Evolutionary conservation across 148 eudicot species (phyloP).

Genomic region (Amaranthus palmeri): DNA sequence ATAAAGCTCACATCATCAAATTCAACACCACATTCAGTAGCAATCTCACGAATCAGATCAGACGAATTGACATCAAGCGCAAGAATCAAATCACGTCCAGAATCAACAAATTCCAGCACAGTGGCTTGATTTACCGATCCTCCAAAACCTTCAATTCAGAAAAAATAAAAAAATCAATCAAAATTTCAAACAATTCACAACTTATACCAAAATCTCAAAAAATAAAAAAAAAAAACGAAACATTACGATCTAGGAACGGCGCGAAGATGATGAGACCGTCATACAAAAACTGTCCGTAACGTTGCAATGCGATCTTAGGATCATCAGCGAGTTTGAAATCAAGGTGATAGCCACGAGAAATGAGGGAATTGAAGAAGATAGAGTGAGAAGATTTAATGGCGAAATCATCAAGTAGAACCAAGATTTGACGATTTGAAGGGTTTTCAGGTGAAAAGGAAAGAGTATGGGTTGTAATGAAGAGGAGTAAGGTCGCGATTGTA

Average conservation of each 20-base stretch:
- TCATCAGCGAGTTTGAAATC: slow-evolving; percentile 59
- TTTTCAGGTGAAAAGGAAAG: slow-evolving; percentile 39
- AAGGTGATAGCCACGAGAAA: slow-evolving; percentile 42
- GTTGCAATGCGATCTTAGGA: slow-evolving; percentile 35
- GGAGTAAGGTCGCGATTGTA: slow-evolving; percentile 26
- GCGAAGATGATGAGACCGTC: slow-evolving; percentile 51
- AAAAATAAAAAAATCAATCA: too few species aligned
- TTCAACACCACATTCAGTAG: slow-evolving; percentile 68
- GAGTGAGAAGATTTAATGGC: slow-evolving; percentile 49
- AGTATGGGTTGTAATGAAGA: slow-evolving; percentile 23
- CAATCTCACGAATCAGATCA: slow-evolving; percentile 66
- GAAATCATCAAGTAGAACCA: slow-evolving; percentile 48
- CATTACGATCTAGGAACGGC: slow-evolving; percentile 41
- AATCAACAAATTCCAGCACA: slow-evolving; percentile 64
- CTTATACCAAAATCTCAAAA: slow-evolving; percentile 4
- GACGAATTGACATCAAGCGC: slow-evolving; percentile 65
- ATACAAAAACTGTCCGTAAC: slow-evolving; percentile 49
- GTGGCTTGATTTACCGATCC: slow-evolving; percentile 54
- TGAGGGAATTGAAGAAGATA: slow-evolving; percentile 40
- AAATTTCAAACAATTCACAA: slow-evolving; percentile 2
- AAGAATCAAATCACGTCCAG: slow-evolving; percentile 65
- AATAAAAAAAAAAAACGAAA: neutral
- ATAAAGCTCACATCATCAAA: slow-evolving; percentile 51
- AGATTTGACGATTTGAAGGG: slow-evolving; percentile 40
- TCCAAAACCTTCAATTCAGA: slow-evolving; percentile 32